Evolutionary conservation across 2,329 filamentous ascomycete species (phyloP).

Genomic region (Pochonia chlamydosporia): DNA sequence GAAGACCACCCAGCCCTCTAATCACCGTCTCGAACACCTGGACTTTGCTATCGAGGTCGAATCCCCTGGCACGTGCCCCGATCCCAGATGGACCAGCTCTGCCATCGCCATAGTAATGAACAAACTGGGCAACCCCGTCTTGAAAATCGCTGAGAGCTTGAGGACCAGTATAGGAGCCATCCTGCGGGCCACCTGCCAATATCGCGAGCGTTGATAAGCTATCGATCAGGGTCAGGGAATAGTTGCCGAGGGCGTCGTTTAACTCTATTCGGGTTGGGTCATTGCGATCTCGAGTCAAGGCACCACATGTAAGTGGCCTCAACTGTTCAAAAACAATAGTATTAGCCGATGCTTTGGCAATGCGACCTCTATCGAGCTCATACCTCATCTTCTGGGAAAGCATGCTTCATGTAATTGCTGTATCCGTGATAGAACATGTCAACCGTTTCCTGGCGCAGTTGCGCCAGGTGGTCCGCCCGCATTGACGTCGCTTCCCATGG

Average conservation of each 20-base stretch:
- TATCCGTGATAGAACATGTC: constrained; percentile 96
- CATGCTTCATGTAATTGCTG: constrained; percentile 88
- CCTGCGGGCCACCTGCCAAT: constrained; percentile 64
- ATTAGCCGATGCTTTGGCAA: not conserved
- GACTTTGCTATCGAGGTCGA: constrained; percentile 95
- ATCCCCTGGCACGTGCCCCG: constrained; percentile 71
- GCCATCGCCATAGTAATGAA: constrained; percentile 83
- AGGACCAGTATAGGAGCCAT: constrained; percentile 28
- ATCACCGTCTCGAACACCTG: constrained; percentile 99
- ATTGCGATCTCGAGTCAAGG: constrained; percentile 74
- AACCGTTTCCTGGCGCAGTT: constrained; percentile 54
- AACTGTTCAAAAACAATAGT: constrained; percentile 43
- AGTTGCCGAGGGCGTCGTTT: constrained; percentile 95
- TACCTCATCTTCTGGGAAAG: constrained; percentile 92
- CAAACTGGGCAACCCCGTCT: constrained; percentile 67
- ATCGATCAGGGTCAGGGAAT: constrained; percentile 91
- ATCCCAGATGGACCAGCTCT: constrained; percentile 59
- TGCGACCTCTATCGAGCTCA: constrained; percentile 1
- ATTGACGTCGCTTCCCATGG: constrained; percentile 44
- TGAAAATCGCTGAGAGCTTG: constrained; percentile 69
- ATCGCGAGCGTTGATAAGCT: constrained; percentile 92
- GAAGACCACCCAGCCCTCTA: constrained; percentile 78
- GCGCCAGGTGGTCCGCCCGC: constrained; percentile 47
- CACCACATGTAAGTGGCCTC: constrained; percentile 76
- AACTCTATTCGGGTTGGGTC: constrained; percentile 78